Evolutionary conservation across 352 stramenopile genomes (phyloP).

Genomic region (Phytophthora citrophthora): DNA sequence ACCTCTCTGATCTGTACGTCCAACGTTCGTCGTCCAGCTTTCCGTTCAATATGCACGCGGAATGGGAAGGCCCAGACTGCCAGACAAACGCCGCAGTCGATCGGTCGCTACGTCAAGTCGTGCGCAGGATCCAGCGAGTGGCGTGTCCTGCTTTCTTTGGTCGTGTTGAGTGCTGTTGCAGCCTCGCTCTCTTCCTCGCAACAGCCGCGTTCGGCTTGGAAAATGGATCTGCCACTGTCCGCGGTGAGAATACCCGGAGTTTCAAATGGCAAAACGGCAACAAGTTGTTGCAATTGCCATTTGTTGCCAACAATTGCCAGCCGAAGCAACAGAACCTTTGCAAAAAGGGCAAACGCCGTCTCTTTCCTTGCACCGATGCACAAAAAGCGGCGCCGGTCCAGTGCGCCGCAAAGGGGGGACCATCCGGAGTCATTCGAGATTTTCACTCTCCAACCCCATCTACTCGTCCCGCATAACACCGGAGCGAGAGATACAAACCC

Average conservation of each 20-base stretch:
- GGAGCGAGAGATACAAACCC: conserved; percentile 46
- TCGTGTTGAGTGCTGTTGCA: too few relatives aligned
- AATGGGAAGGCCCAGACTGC: conserved; percentile 15
- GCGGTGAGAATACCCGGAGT: not conserved
- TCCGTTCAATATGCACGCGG: conserved; percentile 1
- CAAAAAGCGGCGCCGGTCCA: conserved; percentile 25
- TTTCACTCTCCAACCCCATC: conserved; percentile 48
- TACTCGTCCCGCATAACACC: conserved; percentile 43
- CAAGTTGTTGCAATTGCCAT: conserved; percentile 10
- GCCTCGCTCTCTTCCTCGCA: conserved; percentile 18
- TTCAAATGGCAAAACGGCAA: conserved; percentile 7
- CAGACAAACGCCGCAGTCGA: conserved; percentile 24
- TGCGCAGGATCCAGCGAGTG: conserved; percentile 23
- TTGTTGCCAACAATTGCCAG: conserved; percentile 4
- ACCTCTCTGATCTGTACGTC: conserved; percentile 17
- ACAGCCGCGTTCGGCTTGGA: conserved; percentile 9
- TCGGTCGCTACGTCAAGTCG: conserved; percentile 32
- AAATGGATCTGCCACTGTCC: not conserved
- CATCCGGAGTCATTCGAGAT: conserved; percentile 44
- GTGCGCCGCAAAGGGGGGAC: conserved; percentile 25
- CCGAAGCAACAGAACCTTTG: conserved; percentile 20
- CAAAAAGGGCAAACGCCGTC: conserved; percentile 23
- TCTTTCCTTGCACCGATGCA: conserved; percentile 39
- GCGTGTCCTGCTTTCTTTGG: not conserved
- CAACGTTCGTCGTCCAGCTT: conserved; percentile 2